phyloP scores from a whole-genome alignment of 352 stramenopile species.

The Globisporangium heterothallicum region DNA sequence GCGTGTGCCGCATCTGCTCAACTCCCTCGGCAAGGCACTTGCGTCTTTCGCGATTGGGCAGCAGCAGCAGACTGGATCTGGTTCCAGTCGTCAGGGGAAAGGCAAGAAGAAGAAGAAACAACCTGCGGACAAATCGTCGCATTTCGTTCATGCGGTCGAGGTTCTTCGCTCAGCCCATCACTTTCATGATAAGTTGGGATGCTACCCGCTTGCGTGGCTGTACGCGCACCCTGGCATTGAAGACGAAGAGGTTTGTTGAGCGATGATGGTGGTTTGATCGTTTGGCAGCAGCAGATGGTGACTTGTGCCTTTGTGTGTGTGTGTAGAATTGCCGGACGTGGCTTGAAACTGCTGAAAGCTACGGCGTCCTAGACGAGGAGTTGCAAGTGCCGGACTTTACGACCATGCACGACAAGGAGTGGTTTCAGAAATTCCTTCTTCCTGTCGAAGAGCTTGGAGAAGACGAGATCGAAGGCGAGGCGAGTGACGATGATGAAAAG shows the following conservation, averaged over 20 bases:
- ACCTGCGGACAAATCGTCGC: constrained; percentile 16
- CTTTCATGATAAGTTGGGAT: constrained; percentile 79
- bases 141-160: constrained; percentile 50
- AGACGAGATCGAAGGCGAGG: constrained; percentile 12
- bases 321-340: constrained; percentile 57
- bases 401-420: constrained; percentile 42
- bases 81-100: neutral
- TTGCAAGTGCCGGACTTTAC: constrained; percentile 58
- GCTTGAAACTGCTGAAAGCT: constrained; percentile 76
- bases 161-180: constrained; percentile 67
- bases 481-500: constrained; percentile 6
- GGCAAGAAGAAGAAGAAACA: constrained; percentile 15
- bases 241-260: constrained; percentile 43
- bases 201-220: constrained; percentile 66
- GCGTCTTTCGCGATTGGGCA: constrained; percentile 20
- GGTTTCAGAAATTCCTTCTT: constrained; percentile 55
- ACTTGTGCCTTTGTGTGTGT: neutral
- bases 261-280: neutral
- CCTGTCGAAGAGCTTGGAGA: constrained; percentile 26
- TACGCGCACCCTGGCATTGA: constrained; percentile 48
- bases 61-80: constrained; percentile 11
- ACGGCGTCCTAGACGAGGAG: constrained; percentile 70
- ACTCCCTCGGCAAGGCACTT: constrained; percentile 55
- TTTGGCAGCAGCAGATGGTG: no score
- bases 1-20: constrained; percentile 56